phyloP scores from a whole-genome alignment of 2,329 filamentous ascomycete genomes.

The Metarhizium guizhouense region DNA sequence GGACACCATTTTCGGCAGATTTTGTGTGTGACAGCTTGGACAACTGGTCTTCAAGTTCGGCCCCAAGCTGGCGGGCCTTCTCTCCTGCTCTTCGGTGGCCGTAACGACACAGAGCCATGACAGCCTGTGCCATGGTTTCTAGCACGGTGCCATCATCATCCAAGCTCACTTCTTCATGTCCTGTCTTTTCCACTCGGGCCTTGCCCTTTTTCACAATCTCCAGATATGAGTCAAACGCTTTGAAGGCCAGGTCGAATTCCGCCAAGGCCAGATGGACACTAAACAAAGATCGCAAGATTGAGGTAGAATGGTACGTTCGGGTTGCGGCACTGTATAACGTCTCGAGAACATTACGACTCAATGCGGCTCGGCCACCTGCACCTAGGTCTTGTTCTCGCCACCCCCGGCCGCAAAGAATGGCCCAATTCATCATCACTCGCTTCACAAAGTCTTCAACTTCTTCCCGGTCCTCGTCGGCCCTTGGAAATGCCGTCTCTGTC shows the following conservation, averaged over 20 bases:
- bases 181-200: slow-evolving; percentile 71
- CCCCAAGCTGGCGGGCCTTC: slow-evolving; percentile 63
- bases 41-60: slow-evolving; percentile 67
- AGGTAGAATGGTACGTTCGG: slow-evolving; percentile 91
- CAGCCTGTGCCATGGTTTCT: slow-evolving; percentile 69
- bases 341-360: slow-evolving; percentile 72
- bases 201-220: slow-evolving; percentile 82
- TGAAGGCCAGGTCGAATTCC: slow-evolving; percentile 86
- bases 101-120: slow-evolving; percentile 74
- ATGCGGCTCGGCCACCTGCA: slow-evolving; percentile 65
- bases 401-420: slow-evolving; percentile 64
- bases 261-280: slow-evolving; percentile 78
- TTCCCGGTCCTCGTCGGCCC: slow-evolving; percentile 66
- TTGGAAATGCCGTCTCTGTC: slow-evolving; percentile 73
- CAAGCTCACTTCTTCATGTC: slow-evolving; percentile 59
- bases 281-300: slow-evolving; percentile 79
- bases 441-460: slow-evolving; percentile 79
- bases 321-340: slow-evolving; percentile 84
- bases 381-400: slow-evolving; percentile 80
- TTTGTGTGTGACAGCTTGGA: slow-evolving; percentile 42
- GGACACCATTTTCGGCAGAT: slow-evolving; percentile 17
- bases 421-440: slow-evolving; percentile 78
- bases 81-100: slow-evolving; percentile 67
- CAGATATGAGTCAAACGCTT: slow-evolving; percentile 85
- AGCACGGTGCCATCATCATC: slow-evolving; percentile 73